These are phyloP conservation scores for Aspergillus japonicus DNA, from an alignment of 2,329 filamentous ascomycete genomes.

Conservation along the genomic window DNA sequence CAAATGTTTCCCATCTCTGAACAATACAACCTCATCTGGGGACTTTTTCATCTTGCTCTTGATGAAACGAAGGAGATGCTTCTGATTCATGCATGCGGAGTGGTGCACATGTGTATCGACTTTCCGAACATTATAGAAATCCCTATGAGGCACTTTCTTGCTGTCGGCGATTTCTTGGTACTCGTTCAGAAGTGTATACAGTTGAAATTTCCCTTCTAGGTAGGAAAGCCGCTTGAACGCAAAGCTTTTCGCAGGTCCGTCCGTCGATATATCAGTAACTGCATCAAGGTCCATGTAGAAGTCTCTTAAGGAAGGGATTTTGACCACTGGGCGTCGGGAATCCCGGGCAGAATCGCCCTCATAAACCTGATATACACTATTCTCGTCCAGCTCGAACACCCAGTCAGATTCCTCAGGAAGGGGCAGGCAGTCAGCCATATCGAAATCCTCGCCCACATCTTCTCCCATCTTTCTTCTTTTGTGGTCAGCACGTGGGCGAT, in stretches of 20 bases:
- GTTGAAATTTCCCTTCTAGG: slow-evolving; percentile 93
- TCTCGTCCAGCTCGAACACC: slow-evolving; percentile 75
- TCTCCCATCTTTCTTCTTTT: slow-evolving; percentile 80
- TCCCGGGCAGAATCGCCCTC: slow-evolving; percentile 64
- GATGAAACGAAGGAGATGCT: slow-evolving; percentile 95
- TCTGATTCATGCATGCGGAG: slow-evolving; percentile 99
- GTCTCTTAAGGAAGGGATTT: slow-evolving; percentile 88
- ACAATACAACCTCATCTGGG: slow-evolving; percentile 89
- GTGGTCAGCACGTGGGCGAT: slow-evolving; percentile 46
- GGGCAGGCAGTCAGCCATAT: slow-evolving; percentile 73
- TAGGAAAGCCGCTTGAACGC: slow-evolving; percentile 93
- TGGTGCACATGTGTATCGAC: slow-evolving; percentile 99
- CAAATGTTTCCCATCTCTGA: slow-evolving; percentile 85
- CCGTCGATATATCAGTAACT: slow-evolving; percentile 84
- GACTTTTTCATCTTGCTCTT: slow-evolving; percentile 99
- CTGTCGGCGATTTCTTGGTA: slow-evolving; percentile 98
- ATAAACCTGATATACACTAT: slow-evolving; percentile 90
- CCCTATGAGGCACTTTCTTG: slow-evolving; percentile 94
- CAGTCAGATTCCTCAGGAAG: slow-evolving; percentile 69
- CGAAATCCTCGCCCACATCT: slow-evolving; percentile 89
- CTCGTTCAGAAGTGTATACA: slow-evolving; percentile 90
- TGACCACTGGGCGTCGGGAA: slow-evolving; percentile 67
- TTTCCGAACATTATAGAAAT: slow-evolving; percentile 99
- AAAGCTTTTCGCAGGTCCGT: slow-evolving; percentile 95
- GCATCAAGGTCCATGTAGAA: slow-evolving; percentile 94